A percentile compares a stretch with the other conserved stretches of the same genome.
These are phyloP conservation scores for Sabuloglossum arenarium DNA, from an alignment of 495 filamentous ascomycete species.

Conservation along the genomic window DNA sequence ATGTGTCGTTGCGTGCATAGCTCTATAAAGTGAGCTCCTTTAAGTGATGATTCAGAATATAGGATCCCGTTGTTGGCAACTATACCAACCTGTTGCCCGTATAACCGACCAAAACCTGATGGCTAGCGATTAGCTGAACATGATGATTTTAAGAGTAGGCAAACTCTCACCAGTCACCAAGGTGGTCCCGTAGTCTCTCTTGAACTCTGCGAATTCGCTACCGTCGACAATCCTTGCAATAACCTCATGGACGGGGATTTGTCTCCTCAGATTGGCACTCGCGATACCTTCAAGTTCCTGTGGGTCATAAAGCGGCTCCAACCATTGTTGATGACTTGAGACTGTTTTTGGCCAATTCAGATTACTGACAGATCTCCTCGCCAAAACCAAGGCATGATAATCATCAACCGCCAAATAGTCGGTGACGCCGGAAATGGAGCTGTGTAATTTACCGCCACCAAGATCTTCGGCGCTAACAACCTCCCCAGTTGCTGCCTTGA, in stretches of 20 bases:
- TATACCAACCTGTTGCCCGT: constrained; percentile 82
- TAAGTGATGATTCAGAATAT: constrained; percentile 78
- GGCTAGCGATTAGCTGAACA: not conserved
- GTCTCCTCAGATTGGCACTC: constrained; percentile 66
- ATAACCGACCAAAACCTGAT: constrained; percentile 66
- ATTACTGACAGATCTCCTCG: constrained; percentile 63
- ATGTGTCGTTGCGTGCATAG: constrained; percentile 83
- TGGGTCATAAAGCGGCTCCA: constrained; percentile 65
- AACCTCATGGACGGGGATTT: constrained; percentile 69
- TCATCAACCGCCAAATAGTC: constrained; percentile 93
- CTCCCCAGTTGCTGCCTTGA: constrained; percentile 93
- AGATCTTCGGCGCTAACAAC: constrained; percentile 82
- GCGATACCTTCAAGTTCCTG: constrained; percentile 74
- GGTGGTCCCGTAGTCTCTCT: constrained; percentile 73
- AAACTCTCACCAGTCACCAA: constrained; percentile 44
- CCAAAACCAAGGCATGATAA: constrained; percentile 77
- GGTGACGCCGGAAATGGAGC: constrained; percentile 78
- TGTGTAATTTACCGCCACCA: constrained; percentile 83
- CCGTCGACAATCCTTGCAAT: constrained; percentile 91
- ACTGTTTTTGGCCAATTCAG: constrained; percentile 49
- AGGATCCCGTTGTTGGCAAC: constrained; percentile 94
- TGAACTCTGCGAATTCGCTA: constrained; percentile 82
- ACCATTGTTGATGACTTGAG: constrained; percentile 2
- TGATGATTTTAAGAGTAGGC: not conserved
- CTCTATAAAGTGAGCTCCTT: constrained; percentile 95